These are phyloP conservation scores for Wilhelminamyces savonicus DNA, from an alignment of 805 yeast genomes.

Conservation along the genomic window DNA sequence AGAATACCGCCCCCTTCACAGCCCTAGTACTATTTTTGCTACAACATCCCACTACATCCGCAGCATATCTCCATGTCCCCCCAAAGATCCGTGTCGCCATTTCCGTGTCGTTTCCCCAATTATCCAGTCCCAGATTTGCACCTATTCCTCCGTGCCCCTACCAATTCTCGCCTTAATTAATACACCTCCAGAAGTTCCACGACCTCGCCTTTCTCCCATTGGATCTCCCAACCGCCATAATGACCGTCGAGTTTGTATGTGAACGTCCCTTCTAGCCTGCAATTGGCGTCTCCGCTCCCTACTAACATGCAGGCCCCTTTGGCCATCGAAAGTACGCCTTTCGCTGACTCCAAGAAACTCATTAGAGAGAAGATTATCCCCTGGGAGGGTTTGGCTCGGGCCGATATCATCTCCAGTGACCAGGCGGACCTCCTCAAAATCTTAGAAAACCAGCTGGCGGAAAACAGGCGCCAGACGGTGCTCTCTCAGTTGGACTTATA, in stretches of 20 bases:
- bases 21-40: too few species aligned
- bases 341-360: conserved; percentile 58
- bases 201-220: too few species aligned
- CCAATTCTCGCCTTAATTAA: too few species aligned
- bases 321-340: conserved; percentile 56
- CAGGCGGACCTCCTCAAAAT: conserved; percentile 60
- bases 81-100: too few species aligned
- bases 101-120: too few species aligned
- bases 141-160: too few species aligned
- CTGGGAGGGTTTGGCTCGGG: conserved; percentile 86
- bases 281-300: not conserved
- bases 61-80: too few species aligned
- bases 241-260: conserved; percentile 14
- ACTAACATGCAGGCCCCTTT: conserved; percentile 24
- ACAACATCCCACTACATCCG: too few species aligned
- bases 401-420: conserved; percentile 56
- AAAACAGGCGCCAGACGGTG: conserved; percentile 36
- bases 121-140: too few species aligned
- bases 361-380: conserved; percentile 79
- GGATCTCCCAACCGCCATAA: not conserved
- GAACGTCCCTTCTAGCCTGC: not conserved
- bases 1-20: too few species aligned
- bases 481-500: conserved; percentile 42
- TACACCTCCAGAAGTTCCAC: too few species aligned
- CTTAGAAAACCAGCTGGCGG: conserved; percentile 43